phyloP scores from a whole-genome alignment of 257 asterid genomes.

The Verbena officinalis region DNA sequence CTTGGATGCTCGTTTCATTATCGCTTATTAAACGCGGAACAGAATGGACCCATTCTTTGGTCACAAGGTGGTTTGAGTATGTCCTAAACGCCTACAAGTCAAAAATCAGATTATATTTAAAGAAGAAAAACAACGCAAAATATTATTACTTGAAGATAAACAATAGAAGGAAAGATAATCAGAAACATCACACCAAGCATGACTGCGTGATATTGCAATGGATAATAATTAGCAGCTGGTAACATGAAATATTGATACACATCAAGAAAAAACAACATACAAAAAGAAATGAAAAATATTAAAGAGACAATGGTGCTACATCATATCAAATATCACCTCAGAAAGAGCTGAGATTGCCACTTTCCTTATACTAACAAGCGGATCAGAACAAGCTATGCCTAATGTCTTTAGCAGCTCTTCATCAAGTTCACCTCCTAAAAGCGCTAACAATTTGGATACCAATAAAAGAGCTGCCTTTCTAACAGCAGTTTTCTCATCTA shows the following conservation, averaged over 20 bases:
- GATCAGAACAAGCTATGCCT: conserved; percentile 93
- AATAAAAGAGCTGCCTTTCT: conserved; percentile 85
- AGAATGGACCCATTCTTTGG: conserved; percentile 91
- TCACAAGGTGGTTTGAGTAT: conserved; percentile 49
- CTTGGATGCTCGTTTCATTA: conserved; percentile 94
- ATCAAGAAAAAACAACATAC: background rate
- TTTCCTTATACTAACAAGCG: conserved; percentile 95
- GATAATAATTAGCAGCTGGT: conserved; percentile 16
- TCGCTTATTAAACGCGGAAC: conserved; percentile 76
- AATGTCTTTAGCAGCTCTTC: conserved; percentile 73
- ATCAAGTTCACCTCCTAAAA: conserved; percentile 68
- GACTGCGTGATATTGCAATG: background rate
- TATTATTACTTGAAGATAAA: conserved; percentile 9
- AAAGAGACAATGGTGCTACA: conserved; percentile 17
- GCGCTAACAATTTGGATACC: conserved; percentile 66
- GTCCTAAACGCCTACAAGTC: conserved; percentile 72
- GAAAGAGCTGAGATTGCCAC: conserved; percentile 83
- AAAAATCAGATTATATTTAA: conserved; percentile 17
- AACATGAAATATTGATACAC: conserved; percentile 8
- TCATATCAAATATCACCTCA: conserved; percentile 55
- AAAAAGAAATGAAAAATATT: background rate
- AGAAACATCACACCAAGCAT: conserved; percentile 8
- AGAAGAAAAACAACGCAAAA: conserved; percentile 15
- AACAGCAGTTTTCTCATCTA: conserved; percentile 97
- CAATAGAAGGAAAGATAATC: conserved; percentile 8